A percentile compares a stretch with the other conserved stretches of the same genome.
These are phyloP conservation scores for Komagataella populi DNA, from an alignment of 805 yeast species.

Conservation along the genomic window DNA sequence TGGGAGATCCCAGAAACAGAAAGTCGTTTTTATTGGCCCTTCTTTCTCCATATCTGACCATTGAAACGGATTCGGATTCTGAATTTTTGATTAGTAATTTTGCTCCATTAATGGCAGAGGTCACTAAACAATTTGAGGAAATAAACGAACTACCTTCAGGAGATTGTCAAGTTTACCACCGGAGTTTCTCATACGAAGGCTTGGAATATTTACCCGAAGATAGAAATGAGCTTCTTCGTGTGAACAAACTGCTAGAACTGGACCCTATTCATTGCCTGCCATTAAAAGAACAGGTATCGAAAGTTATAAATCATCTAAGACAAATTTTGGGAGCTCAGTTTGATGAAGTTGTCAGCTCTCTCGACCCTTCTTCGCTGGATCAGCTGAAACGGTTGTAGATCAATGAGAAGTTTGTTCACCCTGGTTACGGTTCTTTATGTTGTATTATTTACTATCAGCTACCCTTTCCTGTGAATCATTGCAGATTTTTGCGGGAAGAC, in stretches of 20 bases:
- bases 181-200: conserved; percentile 23
- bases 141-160: conserved; percentile 47
- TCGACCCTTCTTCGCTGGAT: conserved; percentile 17
- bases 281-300: conserved; percentile 28
- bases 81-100: conserved; percentile 12
- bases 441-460: background rate
- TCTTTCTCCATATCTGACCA: conserved; percentile 17
- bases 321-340: conserved; percentile 17
- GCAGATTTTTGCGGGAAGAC: too few species aligned
- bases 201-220: conserved; percentile 14
- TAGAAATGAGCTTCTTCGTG: conserved; percentile 27
- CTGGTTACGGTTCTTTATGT: too few species aligned
- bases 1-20: conserved; percentile 64
- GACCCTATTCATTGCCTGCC: conserved; percentile 46
- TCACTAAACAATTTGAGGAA: conserved; percentile 50
- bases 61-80: conserved; percentile 1
- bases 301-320: conserved; percentile 15
- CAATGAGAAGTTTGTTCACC: background rate
- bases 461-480: too few species aligned
- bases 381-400: conserved; percentile 9
- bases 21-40: conserved; percentile 28
- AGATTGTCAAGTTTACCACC: conserved; percentile 40
- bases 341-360: conserved; percentile 17
- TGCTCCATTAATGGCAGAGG: conserved; percentile 12
- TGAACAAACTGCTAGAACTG: conserved; percentile 16